Percentiles rank a stretch among this genome's conserved stretches.
Evolutionary conservation across 768 basidiomycete genomes (phyloP).

Genomic region (Russula virescens): DNA sequence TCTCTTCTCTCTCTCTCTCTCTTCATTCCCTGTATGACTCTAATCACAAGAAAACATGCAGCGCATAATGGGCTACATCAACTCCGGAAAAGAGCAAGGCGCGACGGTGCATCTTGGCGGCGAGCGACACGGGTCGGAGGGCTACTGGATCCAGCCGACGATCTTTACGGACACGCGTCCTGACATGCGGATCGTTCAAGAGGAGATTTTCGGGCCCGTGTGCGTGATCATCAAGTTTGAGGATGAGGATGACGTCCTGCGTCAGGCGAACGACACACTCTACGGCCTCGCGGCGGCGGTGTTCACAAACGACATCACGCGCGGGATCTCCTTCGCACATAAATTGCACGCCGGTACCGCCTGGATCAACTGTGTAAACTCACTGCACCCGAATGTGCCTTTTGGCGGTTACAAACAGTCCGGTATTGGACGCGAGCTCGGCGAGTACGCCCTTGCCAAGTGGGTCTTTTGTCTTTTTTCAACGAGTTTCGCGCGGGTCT

Average conservation of each 20-base stretch:
- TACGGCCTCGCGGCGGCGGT: constrained; percentile 88
- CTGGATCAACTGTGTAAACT: constrained; percentile 49
- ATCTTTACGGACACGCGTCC: constrained; percentile 52
- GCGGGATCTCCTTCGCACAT: constrained; percentile 68
- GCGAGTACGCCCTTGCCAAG: constrained; percentile 53
- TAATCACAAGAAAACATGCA: constrained; percentile 22
- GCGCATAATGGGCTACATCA: constrained; percentile 59
- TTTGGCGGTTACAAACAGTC: constrained; percentile 74
- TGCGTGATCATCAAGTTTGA: constrained; percentile 64
- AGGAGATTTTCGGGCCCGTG: constrained; percentile 64
- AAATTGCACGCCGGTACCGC: constrained; percentile 75
- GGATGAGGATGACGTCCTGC: constrained; percentile 54
- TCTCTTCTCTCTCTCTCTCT: neutral
- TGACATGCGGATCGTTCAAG: constrained; percentile 53
- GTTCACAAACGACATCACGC: constrained; percentile 72
- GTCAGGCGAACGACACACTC: constrained; percentile 74
- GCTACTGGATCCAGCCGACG: constrained; percentile 60
- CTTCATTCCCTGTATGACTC: neutral
- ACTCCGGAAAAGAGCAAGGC: constrained; percentile 52
- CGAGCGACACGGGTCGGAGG: constrained; percentile 45
- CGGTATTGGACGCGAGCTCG: constrained; percentile 64
- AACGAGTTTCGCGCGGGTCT: too few species aligned
- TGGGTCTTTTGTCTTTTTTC: constrained; percentile 14
- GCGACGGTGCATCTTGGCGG: constrained; percentile 57
- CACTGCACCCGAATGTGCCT: constrained; percentile 32